phyloP scores from a whole-genome alignment of 73 alveolate species.

The Tetrahymena thermophila region DNA sequence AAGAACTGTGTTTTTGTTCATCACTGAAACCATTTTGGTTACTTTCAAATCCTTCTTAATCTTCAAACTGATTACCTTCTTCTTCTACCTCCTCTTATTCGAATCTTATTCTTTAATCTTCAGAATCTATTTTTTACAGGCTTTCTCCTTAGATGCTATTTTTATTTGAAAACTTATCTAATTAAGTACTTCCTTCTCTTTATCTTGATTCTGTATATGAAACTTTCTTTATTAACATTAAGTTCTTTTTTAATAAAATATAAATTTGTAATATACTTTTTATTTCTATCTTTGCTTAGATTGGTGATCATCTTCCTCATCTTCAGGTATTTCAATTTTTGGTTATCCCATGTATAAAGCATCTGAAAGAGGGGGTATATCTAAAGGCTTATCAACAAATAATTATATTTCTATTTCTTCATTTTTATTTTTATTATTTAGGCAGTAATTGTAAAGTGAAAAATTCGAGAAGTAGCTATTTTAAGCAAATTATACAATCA shows the following conservation, averaged over 20 bases:
- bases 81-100: background rate
- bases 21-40: background rate
- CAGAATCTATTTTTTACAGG: background rate
- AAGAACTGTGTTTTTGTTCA: background rate
- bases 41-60: background rate
- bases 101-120: background rate
- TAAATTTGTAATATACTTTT: background rate
- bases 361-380: background rate
- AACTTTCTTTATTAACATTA: background rate
- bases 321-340: background rate
- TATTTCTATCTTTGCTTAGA: background rate
- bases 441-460: background rate
- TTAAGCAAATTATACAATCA: background rate
- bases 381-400: background rate
- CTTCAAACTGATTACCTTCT: background rate
- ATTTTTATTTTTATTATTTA: background rate
- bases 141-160: background rate
- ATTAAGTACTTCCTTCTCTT: background rate
- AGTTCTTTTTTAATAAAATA: background rate
- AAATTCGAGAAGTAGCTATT: background rate
- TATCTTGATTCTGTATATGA: background rate
- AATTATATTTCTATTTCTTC: background rate
- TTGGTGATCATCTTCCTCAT: background rate
- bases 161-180: background rate
- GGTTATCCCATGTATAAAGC: background rate